These are phyloP conservation scores for Crucihimalaya himalaica DNA, from an alignment of 345 rosid species.

Conservation along the genomic window DNA sequence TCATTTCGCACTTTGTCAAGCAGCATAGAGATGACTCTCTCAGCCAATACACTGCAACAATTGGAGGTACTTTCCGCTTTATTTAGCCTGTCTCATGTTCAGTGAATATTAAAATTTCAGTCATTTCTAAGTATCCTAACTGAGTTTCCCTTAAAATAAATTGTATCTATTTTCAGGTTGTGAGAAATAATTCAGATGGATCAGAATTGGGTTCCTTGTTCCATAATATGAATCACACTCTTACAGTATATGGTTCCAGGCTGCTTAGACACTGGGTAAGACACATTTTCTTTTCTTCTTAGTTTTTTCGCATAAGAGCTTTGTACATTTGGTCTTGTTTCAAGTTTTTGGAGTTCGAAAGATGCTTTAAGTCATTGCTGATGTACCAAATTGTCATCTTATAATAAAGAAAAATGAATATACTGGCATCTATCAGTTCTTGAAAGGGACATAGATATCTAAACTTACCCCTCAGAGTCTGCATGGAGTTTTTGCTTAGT, in stretches of 20 bases:
- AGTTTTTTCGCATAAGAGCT: background rate
- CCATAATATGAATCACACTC: conserved; percentile 71
- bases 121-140: background rate
- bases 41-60: conserved; percentile 88
- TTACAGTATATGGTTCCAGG: conserved; percentile 84
- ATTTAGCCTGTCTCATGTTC: background rate
- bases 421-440: conserved; percentile 15
- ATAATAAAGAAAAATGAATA: background rate
- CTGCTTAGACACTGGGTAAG: conserved; percentile 94
- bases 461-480: conserved; percentile 3
- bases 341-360: conserved; percentile 11
- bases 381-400: background rate
- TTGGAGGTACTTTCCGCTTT: conserved; percentile 62
- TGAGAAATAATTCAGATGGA: conserved; percentile 78
- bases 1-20: conserved; percentile 74
- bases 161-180: conserved; percentile 52
- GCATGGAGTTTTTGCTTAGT: background rate
- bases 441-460: conserved; percentile 6
- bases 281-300: conserved; percentile 14
- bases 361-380: conserved; percentile 1
- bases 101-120: background rate
- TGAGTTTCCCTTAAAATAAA: conserved; percentile 10
- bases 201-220: conserved; percentile 83
- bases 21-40: conserved; percentile 76
- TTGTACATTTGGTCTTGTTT: conserved; percentile 18